Conservation (phyloP, 2,329 filamentous ascomycete genomes). For the Phyllosticta citrichinensis region DNA sequence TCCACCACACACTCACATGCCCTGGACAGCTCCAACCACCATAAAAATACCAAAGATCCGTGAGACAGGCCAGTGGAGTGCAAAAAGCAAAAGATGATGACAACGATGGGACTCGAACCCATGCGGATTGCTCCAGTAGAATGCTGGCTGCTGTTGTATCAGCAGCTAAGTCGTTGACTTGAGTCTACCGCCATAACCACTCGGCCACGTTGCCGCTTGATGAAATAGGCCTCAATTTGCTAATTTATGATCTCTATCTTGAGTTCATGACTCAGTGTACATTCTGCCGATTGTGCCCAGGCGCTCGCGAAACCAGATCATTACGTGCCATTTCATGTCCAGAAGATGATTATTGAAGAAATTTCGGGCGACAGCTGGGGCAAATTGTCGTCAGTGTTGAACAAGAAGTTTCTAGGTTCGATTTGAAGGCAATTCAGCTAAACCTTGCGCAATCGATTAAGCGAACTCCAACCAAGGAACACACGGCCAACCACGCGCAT, state of each 20-base stretch:
- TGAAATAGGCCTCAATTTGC: neutral
- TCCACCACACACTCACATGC: no score
- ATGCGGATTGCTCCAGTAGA: slow-evolving; percentile 10
- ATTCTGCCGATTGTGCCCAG: neutral
- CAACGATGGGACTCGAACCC: slow-evolving; percentile 11
- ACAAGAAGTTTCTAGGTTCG: no score
- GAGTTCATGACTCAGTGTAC: neutral
- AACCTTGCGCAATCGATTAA: no score
- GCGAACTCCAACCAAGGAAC: no score
- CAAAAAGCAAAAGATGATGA: slow-evolving; percentile 7
- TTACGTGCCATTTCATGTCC: no score
- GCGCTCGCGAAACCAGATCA: no score
- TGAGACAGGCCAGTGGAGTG: neutral
- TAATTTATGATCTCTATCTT: neutral
- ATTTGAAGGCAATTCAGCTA: no score
- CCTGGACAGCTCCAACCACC: neutral
- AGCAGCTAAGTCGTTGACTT: slow-evolving; percentile 5
- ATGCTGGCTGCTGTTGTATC: slow-evolving; percentile 7
- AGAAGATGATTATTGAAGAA: no score
- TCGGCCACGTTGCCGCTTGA: slow-evolving; percentile 9
- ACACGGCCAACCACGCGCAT: no score
- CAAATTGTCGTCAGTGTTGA: no score
- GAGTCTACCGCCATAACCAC: slow-evolving; percentile 12
- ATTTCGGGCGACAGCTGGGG: no score
- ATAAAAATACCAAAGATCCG: neutral